phyloP scores from a whole-genome alignment of 805 yeast species.

The Zygosaccharomyces gambellarensis region DNA sequence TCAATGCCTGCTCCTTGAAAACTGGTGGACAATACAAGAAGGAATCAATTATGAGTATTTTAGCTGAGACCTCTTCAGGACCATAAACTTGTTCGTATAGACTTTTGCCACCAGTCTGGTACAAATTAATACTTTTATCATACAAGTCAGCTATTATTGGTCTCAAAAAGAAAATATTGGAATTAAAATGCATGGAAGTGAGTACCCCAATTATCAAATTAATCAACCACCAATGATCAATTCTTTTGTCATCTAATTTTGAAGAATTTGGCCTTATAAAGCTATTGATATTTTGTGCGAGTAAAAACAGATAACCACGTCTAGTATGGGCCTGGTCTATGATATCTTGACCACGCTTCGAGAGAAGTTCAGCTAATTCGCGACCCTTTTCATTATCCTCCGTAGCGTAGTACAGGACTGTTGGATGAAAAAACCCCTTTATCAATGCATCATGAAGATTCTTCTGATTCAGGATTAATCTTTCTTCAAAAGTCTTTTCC shows the following conservation, averaged over 20 bases:
- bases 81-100: slow-evolving; percentile 53
- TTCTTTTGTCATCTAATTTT: slow-evolving; percentile 36
- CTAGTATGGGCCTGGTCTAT: slow-evolving; percentile 52
- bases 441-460: slow-evolving; percentile 57
- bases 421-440: slow-evolving; percentile 42
- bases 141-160: slow-evolving; percentile 48
- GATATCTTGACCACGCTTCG: slow-evolving; percentile 38
- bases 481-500: slow-evolving; percentile 50
- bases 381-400: slow-evolving; percentile 20
- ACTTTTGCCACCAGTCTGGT: slow-evolving; percentile 27
- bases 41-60: slow-evolving; percentile 47
- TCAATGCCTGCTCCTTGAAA: slow-evolving; percentile 25
- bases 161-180: slow-evolving; percentile 57
- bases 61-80: slow-evolving; percentile 49
- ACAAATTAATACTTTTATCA: slow-evolving; percentile 40
- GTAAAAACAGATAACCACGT: slow-evolving; percentile 60
- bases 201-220: slow-evolving; percentile 44
- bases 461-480: slow-evolving; percentile 62
- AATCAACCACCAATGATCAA: slow-evolving; percentile 43
- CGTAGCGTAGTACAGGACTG: slow-evolving; percentile 39
- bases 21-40: slow-evolving; percentile 33
- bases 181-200: slow-evolving; percentile 48
- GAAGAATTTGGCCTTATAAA: slow-evolving; percentile 38
- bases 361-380: slow-evolving; percentile 7
- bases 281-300: slow-evolving; percentile 44